Conservation (phyloP, 768 basidiomycete species). For the Calocybe gangraenosa region DNA sequence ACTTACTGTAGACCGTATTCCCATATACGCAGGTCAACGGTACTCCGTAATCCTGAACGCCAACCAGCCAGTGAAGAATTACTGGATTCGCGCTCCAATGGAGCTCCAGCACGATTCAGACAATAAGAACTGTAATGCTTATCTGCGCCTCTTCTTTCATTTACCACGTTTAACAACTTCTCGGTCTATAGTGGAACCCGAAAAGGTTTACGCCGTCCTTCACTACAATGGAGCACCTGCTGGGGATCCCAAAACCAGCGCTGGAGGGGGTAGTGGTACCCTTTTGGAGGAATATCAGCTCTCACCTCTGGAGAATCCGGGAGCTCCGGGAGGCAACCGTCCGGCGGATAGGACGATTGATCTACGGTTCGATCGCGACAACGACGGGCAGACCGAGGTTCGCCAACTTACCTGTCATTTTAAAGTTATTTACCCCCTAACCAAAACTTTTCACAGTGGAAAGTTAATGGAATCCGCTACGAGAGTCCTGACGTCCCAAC, state of each 20-base stretch:
- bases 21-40: slow-evolving; percentile 25
- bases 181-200: slow-evolving; percentile 21
- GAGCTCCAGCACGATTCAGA: slow-evolving; percentile 23
- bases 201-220: slow-evolving; percentile 35
- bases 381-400: slow-evolving; percentile 29
- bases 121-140: slow-evolving; percentile 3
- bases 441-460: slow-evolving; percentile 9
- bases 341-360: slow-evolving; percentile 15
- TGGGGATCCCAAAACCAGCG: slow-evolving; percentile 25
- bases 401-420: not conserved
- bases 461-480: slow-evolving; percentile 18
- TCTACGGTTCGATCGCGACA: slow-evolving; percentile 22
- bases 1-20: slow-evolving; percentile 25
- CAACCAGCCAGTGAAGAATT: slow-evolving; percentile 23
- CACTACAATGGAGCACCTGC: slow-evolving; percentile 35
- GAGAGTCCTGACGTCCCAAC: slow-evolving; percentile 18
- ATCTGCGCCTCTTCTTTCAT: not conserved
- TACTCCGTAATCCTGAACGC: slow-evolving; percentile 27
- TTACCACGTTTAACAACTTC: not conserved
- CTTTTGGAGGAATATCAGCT: slow-evolving; percentile 19
- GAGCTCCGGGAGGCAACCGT: slow-evolving; percentile 21
- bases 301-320: slow-evolving; percentile 26
- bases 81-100: slow-evolving; percentile 36
- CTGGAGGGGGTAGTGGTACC: not conserved
- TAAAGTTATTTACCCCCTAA: slow-evolving; percentile 7